Evolutionary conservation across 768 basidiomycete genomes (phyloP), one percentile per base, ranked within the genome.

Genomic region (Tricholoma sp.): DNA sequence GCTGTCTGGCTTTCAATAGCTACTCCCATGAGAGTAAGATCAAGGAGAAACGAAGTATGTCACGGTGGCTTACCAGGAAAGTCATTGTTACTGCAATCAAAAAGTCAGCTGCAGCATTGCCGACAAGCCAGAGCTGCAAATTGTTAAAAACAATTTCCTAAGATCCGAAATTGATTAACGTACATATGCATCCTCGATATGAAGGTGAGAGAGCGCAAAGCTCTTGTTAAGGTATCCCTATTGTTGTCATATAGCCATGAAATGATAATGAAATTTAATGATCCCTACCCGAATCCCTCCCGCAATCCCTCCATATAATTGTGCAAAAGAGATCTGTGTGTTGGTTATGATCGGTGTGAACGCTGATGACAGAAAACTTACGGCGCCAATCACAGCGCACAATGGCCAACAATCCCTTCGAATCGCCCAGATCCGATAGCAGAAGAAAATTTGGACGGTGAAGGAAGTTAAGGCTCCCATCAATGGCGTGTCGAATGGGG

Each of bases 361-460:
- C 8, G 19, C 11, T 19, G 5, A 7, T 3, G 9, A 10, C 5
- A 3, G 6, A 34, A 5, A 51, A 57, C 60, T 52, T 24, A 63
- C 66, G 32, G 31, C 21, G 1, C 57, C 61, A 24, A 65, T 65
- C 4, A 55, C 16, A 2, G n/a, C 50, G 18, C 49, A 58, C 37
- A 54, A 51, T 62, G 60, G 63, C 19, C 46, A 53, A 12, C 52
- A 16, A 2, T 10, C 4, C 19, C 57, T 50, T 35, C 63, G 57
- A 32, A 72, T 59, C 5, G 59, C 53, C 61, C 63, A 67, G 18
- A 72, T 70, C 12, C 70, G 64, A 53, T 68, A 71, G 51, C 69
- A 69, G 61, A 68, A 72, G 55, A 71, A 72, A 12, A 60, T 34
- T 51, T 72, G 71, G 5, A 71, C 63, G 14, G 61, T 41, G 56